phyloP scores from a whole-genome alignment of 2,329 filamentous ascomycete genomes.

The Epichloe uncinata region DNA sequence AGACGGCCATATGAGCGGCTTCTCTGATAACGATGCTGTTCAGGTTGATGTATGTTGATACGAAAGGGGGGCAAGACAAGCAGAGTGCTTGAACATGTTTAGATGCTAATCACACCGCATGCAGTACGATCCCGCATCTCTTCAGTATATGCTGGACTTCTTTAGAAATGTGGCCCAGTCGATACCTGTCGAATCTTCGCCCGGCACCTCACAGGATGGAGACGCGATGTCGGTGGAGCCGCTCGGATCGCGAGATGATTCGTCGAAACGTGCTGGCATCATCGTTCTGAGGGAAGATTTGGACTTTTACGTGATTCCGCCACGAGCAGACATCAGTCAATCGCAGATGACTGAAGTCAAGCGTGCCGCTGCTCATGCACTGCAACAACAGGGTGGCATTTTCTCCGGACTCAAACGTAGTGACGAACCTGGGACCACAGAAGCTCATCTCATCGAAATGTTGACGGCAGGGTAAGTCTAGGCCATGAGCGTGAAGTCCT shows the following conservation, averaged over 20 bases:
- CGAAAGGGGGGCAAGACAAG: background rate
- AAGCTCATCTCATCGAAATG: constrained; percentile 99
- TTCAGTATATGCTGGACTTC: constrained; percentile 99
- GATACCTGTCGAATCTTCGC: constrained; percentile 67
- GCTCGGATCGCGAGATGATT: constrained; percentile 56
- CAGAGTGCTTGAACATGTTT: background rate
- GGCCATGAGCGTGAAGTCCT: background rate
- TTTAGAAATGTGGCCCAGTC: constrained; percentile 93
- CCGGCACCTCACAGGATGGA: constrained; percentile 49
- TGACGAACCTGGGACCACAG: constrained; percentile 93
- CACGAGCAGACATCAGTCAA: constrained; percentile 68
- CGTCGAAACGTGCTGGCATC: constrained; percentile 85
- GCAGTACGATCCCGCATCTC: constrained; percentile 89
- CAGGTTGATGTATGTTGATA: constrained; percentile 80
- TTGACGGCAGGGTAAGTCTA: constrained; percentile 78
- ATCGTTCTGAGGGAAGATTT: constrained; percentile 93
- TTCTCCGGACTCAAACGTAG: constrained; percentile 92
- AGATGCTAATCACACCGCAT: background rate
- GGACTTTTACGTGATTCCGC: constrained; percentile 95
- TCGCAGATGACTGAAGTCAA: constrained; percentile 94
- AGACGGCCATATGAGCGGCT: constrained; percentile 88
- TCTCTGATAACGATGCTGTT: constrained; percentile 85
- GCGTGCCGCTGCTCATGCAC: constrained; percentile 73
- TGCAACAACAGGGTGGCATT: constrained; percentile 83
- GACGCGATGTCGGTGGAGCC: constrained; percentile 57